phyloP scores from a whole-genome alignment of 345 rosid genomes.

The Salix purpurea region DNA sequence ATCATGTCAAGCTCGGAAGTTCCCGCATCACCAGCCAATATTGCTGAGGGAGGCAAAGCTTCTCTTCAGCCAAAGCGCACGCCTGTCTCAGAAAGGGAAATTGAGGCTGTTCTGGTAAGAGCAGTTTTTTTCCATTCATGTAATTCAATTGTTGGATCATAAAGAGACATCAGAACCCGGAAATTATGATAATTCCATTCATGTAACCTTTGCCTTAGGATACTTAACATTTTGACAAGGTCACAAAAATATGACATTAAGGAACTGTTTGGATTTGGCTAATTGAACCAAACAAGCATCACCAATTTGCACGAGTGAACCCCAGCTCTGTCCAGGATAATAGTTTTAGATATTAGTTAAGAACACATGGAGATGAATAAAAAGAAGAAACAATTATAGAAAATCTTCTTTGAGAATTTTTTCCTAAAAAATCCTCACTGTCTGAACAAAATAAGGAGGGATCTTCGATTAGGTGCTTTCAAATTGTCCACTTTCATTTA shows the following conservation, averaged over 20 bases:
- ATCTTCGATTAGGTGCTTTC: not conserved
- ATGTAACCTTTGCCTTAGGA: not conserved
- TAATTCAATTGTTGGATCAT: not conserved
- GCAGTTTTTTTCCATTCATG: not conserved
- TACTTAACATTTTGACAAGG: not conserved
- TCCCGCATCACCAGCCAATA: constrained; percentile 50
- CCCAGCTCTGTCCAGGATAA: not conserved
- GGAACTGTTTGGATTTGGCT: not conserved
- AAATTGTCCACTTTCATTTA: not conserved
- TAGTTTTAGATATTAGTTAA: not conserved
- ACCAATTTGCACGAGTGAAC: not conserved
- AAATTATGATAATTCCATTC: not conserved
- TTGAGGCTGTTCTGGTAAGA: constrained; percentile 62
- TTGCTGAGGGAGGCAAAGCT: constrained; percentile 68
- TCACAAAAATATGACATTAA: no score
- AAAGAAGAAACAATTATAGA: no score
- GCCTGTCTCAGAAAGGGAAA: constrained; percentile 64
- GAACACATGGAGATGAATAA: no score
- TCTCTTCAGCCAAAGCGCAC: constrained; percentile 82
- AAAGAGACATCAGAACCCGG: not conserved
- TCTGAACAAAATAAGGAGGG: not conserved
- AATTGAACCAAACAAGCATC: not conserved
- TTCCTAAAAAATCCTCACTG: not conserved
- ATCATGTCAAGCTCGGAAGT: constrained; percentile 46
- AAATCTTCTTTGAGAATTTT: not conserved